phyloP scores from a whole-genome alignment of 495 filamentous ascomycete species.

The Annulohypoxylon maeteangense region DNA sequence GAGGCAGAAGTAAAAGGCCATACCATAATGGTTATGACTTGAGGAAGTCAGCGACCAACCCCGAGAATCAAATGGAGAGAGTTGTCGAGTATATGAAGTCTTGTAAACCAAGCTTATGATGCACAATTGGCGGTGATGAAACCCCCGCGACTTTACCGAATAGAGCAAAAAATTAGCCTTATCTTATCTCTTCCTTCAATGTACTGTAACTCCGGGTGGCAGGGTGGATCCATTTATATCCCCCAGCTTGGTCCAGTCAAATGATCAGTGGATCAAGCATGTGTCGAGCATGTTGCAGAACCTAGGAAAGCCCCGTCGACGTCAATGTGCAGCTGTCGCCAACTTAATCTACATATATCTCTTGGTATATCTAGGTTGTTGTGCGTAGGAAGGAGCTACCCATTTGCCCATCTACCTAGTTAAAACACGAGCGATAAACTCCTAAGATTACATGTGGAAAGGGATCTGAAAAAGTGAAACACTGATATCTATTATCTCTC shows the following conservation, averaged over 20 bases:
- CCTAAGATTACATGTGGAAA: not conserved
- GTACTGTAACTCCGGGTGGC: not conserved
- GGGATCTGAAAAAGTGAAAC: conserved; percentile 14
- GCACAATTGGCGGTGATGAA: conserved; percentile 12
- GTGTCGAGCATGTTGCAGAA: conserved; percentile 10
- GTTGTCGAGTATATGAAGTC: conserved; percentile 14
- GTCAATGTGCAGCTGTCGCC: conserved; percentile 32
- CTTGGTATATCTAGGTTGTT: conserved; percentile 1
- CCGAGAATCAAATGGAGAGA: not conserved
- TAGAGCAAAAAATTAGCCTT: conserved; percentile 21
- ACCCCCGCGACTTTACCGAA: conserved; percentile 26
- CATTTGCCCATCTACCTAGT: not conserved
- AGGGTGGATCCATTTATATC: not conserved
- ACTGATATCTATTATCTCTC: conserved; percentile 8
- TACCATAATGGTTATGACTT: conserved; percentile 35
- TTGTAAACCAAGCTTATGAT: not conserved
- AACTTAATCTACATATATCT: not conserved
- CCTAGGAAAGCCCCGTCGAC: conserved; percentile 27
- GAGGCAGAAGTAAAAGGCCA: conserved; percentile 41
- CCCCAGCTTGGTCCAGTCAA: not conserved
- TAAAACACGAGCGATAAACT: conserved; percentile 4
- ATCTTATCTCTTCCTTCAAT: conserved; percentile 27
- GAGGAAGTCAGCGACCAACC: conserved; percentile 17
- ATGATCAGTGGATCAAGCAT: not conserved
- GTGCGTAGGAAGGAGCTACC: conserved; percentile 6